A percentile compares a stretch with the other conserved stretches of the same genome.
phyloP scores from a whole-genome alignment of 2,329 filamentous ascomycete species.

The Colletotrichum neosansevieriae region DNA sequence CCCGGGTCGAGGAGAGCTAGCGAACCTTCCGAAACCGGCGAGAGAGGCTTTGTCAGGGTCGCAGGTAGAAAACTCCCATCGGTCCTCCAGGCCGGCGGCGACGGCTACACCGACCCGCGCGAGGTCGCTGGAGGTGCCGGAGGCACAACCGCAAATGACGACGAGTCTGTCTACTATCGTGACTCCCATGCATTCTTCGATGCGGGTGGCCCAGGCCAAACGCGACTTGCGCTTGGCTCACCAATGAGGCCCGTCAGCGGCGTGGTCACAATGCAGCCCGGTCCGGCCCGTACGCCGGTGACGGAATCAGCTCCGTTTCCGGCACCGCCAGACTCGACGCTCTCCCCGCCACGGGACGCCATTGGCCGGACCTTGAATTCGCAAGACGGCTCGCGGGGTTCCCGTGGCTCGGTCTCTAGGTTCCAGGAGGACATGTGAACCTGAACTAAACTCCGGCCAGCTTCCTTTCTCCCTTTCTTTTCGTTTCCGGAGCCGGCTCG shows the following conservation, averaged over 20 bases:
- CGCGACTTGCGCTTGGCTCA: constrained; percentile 64
- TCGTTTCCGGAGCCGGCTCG: constrained; percentile 17
- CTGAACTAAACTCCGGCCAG: too few relatives aligned
- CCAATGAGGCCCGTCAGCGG: constrained; percentile 73
- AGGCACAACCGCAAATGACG: constrained; percentile 47
- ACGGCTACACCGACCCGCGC: constrained; percentile 69
- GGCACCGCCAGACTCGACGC: constrained; percentile 44
- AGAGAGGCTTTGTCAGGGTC: constrained; percentile 73
- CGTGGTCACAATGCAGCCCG: constrained; percentile 70
- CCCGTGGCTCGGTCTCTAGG: constrained; percentile 51
- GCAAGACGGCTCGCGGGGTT: constrained; percentile 48
- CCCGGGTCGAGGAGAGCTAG: constrained; percentile 51
- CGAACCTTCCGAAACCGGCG: constrained; percentile 54
- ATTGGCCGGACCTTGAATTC: constrained; percentile 53
- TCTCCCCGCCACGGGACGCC: constrained; percentile 49
- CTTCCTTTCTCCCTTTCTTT: neutral
- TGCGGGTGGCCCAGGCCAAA: constrained; percentile 43
- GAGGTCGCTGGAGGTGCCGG: constrained; percentile 45
- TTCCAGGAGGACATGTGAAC: constrained; percentile 55
- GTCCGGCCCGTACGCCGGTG: constrained; percentile 73
- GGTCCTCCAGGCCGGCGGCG: constrained; percentile 71
- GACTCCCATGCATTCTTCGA: constrained; percentile 63
- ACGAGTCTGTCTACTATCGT: constrained; percentile 64
- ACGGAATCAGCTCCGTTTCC: constrained; percentile 65
- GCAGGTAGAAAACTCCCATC: constrained; percentile 75